These are phyloP conservation scores for Heteromeles arbutifolia DNA, from an alignment of 306 rosid genomes.

Conservation along the genomic window DNA sequence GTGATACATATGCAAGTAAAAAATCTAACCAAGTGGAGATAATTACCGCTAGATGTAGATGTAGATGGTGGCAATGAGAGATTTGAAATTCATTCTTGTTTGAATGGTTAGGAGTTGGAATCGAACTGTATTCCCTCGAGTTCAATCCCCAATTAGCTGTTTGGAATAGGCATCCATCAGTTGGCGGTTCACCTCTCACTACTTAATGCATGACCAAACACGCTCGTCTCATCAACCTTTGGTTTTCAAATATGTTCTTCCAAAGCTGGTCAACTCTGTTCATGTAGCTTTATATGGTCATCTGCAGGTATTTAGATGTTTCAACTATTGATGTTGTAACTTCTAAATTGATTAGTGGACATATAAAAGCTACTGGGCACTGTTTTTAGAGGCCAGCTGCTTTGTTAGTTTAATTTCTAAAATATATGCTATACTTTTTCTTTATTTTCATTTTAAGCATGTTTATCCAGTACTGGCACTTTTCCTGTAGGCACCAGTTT, in stretches of 20 bases:
- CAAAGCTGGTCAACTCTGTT: constrained; percentile 9
- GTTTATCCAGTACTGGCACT: constrained; percentile 13
- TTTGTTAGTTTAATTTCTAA: constrained; percentile 1
- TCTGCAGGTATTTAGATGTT: constrained; percentile 81
- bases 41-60: no score
- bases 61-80: background rate
- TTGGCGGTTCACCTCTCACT: background rate
- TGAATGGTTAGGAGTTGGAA: background rate
- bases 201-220: background rate
- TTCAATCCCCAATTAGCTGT: background rate
- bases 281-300: constrained; percentile 6
- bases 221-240: background rate
- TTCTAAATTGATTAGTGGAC: constrained; percentile 59
- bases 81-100: background rate
- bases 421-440: background rate
- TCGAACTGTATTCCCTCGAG: background rate
- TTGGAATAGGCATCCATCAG: constrained; percentile 52
- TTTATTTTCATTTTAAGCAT: background rate
- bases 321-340: no score
- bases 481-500: constrained; percentile 82
- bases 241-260: constrained; percentile 2
- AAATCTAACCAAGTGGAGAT: no score
- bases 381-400: constrained; percentile 69
- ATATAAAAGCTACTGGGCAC: constrained; percentile 73
- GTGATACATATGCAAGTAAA: no score